Evolutionary conservation across 352 stramenopile genomes (phyloP).

Genomic region (Phytopythium sindhum): DNA sequence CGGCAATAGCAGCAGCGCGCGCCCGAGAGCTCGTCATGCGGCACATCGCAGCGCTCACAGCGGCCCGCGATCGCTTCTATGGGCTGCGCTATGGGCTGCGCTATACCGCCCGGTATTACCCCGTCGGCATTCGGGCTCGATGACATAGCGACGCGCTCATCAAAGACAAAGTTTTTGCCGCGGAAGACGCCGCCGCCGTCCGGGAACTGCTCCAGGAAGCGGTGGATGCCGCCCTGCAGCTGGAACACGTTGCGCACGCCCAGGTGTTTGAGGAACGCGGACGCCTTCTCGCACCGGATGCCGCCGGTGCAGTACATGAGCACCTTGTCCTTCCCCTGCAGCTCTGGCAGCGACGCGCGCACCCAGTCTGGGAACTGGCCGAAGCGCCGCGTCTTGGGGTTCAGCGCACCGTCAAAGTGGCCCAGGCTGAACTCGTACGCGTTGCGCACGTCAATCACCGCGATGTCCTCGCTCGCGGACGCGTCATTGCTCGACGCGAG

Average conservation of each 20-base stretch:
- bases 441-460: conserved; percentile 76
- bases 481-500: conserved; percentile 12
- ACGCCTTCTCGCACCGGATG: conserved; percentile 84
- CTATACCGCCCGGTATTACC: conserved; percentile 7
- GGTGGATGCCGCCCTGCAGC: conserved; percentile 77
- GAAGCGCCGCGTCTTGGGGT: conserved; percentile 80
- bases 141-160: conserved; percentile 71
- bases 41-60: conserved; percentile 53
- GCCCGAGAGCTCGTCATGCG: conserved; percentile 64
- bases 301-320: conserved; percentile 88
- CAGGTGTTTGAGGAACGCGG: conserved; percentile 68
- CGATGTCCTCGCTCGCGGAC: conserved; percentile 20
- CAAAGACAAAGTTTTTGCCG: conserved; percentile 88
- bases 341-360: conserved; percentile 39
- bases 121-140: conserved; percentile 13
- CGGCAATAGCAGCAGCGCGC: conserved; percentile 74
- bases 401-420: conserved; percentile 68
- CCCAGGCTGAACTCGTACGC: conserved; percentile 82
- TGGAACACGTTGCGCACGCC: conserved; percentile 74
- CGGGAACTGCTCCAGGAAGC: conserved; percentile 77
- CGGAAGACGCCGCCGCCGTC: conserved; percentile 67
- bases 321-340: conserved; percentile 71
- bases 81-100: conserved; percentile 7
- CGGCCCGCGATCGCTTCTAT: conserved; percentile 54
- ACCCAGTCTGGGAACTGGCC: conserved; percentile 75